Evolutionary conservation across 495 filamentous ascomycete genomes (phyloP).

Genomic region (Annulohypoxylon bovei): DNA sequence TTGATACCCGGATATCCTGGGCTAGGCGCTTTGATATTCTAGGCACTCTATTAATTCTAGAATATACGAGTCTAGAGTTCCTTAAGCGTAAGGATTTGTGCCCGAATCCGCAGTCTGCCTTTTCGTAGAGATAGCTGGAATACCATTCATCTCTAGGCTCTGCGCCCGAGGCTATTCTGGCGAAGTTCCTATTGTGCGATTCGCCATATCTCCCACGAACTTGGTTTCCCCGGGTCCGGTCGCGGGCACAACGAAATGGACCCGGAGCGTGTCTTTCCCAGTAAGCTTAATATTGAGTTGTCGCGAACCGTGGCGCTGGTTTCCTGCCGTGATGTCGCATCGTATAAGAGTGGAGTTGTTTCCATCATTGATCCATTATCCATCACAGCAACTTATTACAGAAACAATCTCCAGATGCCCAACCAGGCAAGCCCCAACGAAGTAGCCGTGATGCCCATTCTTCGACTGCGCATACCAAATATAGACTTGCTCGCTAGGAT

Average conservation of each 20-base stretch:
- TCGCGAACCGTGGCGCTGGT: not conserved
- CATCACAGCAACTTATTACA: constrained; percentile 7
- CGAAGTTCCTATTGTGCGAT: not conserved
- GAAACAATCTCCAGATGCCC: constrained; percentile 62
- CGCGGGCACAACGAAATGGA: not conserved
- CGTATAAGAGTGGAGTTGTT: constrained; percentile 23
- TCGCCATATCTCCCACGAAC: not conserved
- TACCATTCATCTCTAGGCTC: not conserved
- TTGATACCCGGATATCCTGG: not conserved
- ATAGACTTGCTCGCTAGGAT: constrained; percentile 76
- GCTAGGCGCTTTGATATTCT: not conserved
- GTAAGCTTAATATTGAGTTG: not conserved
- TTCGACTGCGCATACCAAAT: constrained; percentile 80
- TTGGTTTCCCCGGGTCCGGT: not conserved
- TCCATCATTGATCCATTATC: not conserved
- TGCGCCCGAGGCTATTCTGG: not conserved
- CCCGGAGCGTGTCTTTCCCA: not conserved
- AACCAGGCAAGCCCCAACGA: constrained; percentile 74
- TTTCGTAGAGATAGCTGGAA: not conserved
- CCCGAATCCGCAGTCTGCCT: not conserved
- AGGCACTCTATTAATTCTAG: not conserved
- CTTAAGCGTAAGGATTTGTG: not conserved
- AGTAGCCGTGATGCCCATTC: constrained; percentile 74
- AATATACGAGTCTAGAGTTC: not conserved
- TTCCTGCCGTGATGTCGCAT: not conserved